phyloP scores from a whole-genome alignment of 169 alveolate species.

The Plasmodium yoelii region DNA sequence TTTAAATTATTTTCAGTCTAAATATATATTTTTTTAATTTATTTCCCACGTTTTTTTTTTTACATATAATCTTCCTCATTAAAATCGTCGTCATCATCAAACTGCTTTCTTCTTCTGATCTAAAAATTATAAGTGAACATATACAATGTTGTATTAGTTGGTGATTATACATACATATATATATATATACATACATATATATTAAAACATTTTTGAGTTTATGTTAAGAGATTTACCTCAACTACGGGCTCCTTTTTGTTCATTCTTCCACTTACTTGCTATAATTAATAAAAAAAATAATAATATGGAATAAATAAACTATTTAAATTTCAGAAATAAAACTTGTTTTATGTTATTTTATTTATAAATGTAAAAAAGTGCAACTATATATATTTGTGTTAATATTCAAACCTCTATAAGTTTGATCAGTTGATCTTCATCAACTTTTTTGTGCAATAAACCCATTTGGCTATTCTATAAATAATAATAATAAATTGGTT shows the following conservation, averaged over 20 bases:
- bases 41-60: neutral
- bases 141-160: neutral
- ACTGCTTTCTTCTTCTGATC: slow-evolving; percentile 76
- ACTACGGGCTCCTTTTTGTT: slow-evolving; percentile 70
- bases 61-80: slow-evolving; percentile 73
- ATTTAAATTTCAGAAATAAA: too few species aligned
- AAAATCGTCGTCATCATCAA: slow-evolving; percentile 76
- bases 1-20: too few species aligned
- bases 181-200: neutral
- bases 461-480: slow-evolving; percentile 77
- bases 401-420: slow-evolving; percentile 66
- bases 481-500: neutral
- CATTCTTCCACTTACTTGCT: slow-evolving; percentile 66
- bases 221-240: slow-evolving; percentile 27
- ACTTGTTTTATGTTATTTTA: too few species aligned
- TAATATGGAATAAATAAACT: neutral
- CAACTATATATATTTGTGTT: too few species aligned
- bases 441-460: slow-evolving; percentile 34
- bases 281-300: slow-evolving; percentile 14
- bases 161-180: neutral
- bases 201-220: neutral
- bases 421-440: slow-evolving; percentile 68
- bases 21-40: too few species aligned
- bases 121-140: neutral
- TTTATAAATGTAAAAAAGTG: too few species aligned